These are phyloP conservation scores for Thelonectria rubi DNA, from an alignment of 2,329 filamentous ascomycete species.

Conservation along the genomic window DNA sequence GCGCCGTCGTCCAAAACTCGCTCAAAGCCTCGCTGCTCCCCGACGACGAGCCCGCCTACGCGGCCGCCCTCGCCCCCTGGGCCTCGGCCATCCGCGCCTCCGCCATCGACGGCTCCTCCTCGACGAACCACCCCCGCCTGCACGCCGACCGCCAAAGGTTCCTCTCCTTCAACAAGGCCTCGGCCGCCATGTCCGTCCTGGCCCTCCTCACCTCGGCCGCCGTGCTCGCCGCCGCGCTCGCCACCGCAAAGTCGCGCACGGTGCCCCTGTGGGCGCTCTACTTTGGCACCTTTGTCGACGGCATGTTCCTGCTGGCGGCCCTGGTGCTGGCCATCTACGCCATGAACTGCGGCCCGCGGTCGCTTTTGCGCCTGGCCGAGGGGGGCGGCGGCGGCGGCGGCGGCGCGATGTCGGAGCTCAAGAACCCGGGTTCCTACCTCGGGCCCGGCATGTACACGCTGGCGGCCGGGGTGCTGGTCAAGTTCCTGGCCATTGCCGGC, in stretches of 20 bases:
- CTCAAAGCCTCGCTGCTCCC: constrained; percentile 20
- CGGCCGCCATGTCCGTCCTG: constrained; percentile 27
- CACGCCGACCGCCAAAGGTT: constrained; percentile 15
- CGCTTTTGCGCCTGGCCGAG: constrained; percentile 14
- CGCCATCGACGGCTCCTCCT: constrained; percentile 28
- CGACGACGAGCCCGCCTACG: constrained; percentile 1
- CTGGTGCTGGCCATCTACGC: constrained; percentile 23
- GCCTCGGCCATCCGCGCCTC: constrained; percentile 14
- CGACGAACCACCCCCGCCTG: constrained; percentile 3
- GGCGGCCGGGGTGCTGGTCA: constrained; percentile 26
- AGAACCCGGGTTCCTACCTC: constrained; percentile 9
- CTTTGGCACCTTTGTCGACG: constrained; percentile 26
- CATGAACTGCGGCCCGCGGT: constrained; percentile 25
- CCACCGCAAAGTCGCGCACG: constrained; percentile 12
- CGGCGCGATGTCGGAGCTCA: background rate
- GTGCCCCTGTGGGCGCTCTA: constrained; percentile 26
- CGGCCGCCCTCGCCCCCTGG: constrained; percentile 23
- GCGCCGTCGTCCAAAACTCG: constrained; percentile 26
- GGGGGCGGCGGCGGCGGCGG: background rate
- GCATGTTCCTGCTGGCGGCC: constrained; percentile 19
- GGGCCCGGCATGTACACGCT: constrained; percentile 31
- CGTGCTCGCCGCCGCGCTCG: constrained; percentile 18
- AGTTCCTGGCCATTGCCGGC: constrained; percentile 29
- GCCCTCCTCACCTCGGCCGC: constrained; percentile 24
- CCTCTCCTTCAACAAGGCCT: constrained; percentile 26